Base-by-base conservation (phyloP, 805 yeast species). In the Starmerella apicola region DNA sequence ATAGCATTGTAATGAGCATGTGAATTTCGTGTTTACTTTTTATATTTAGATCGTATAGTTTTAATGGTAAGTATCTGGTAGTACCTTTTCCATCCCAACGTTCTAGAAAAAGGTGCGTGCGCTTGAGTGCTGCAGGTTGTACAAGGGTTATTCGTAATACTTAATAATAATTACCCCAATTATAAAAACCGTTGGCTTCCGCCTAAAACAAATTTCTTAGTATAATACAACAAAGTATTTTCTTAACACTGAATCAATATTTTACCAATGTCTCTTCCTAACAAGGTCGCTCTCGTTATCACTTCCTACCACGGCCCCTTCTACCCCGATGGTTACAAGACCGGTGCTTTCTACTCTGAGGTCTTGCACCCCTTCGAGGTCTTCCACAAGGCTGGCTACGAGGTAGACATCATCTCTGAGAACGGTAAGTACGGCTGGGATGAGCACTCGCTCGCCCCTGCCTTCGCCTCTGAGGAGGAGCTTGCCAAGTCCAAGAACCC, bases 321-420 rank as follows among this genome's bases (percentile, higher is more conserved):
- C 63, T 75, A 76, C 56, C 62, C 58, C 1, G 77, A 75, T 49
- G 80, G 80, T 27, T 45, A 61, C 38, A 71, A 69, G 44, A 73
- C 81, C n/a, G 83, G 83, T 28, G 60, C 74, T 21, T 78, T 65
- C 60, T 66, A 66, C 49, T 58, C 65, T 16, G 82, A 76, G 58
- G 81, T 74, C 12, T 53, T 66, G 28, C 79, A 78, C 51, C 81
- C 82, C 33, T 76, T 57, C 57, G 54, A 67, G 37, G 66, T 56
- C 5, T 72, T 71, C 57, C 56, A 44, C 20, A 54, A 64, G 34
- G 60, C 68, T 24, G 78, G 78, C 4, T 68, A 53, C 46, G 72
- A 71, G 20, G 74, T 77, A 19, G 69, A 66, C 36, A 62, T 76
- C 43, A 75, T 66, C 17, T 72, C 79, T 5, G 81, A 76, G 52